Conservation (phyloP, 1,139 yeast species). For the Taphrina deformans region DNA sequence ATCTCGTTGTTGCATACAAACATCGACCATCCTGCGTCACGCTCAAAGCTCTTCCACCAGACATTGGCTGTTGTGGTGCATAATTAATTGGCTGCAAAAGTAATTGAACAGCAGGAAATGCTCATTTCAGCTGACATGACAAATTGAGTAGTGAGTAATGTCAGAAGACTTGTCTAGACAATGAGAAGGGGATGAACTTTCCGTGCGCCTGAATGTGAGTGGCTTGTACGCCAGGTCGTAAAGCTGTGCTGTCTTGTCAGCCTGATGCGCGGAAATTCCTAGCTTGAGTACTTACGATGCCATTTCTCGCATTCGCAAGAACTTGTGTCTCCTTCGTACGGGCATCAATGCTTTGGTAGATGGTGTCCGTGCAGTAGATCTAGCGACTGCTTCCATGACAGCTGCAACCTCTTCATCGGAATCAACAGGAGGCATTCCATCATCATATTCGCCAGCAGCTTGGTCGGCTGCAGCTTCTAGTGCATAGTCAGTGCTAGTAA, state of each 20-base stretch:
- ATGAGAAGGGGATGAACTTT: conserved; percentile 13
- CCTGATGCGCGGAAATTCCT: neutral
- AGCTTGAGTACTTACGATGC: conserved; percentile 10
- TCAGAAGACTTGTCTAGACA: conserved; percentile 5
- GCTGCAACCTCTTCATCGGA: conserved; percentile 95
- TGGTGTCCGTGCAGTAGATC: conserved; percentile 42
- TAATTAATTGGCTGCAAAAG: too few species aligned
- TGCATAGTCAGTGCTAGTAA: conserved; percentile 29
- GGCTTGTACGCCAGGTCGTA: conserved; percentile 22
- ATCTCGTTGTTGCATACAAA: too few species aligned
- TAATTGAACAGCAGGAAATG: too few species aligned
- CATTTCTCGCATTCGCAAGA: conserved; percentile 69
- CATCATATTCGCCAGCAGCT: conserved; percentile 39
- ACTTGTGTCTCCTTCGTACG: conserved; percentile 65
- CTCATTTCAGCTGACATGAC: too few species aligned
- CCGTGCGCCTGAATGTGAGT: conserved; percentile 24
- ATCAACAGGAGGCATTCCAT: conserved; percentile 42
- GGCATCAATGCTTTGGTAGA: conserved; percentile 62
- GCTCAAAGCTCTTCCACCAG: too few species aligned
- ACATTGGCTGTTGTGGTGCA: too few species aligned
- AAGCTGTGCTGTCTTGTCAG: neutral
- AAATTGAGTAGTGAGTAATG: neutral
- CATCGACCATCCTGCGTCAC: too few species aligned
- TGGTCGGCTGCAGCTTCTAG: conserved; percentile 35
- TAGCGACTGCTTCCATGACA: conserved; percentile 86